Evolutionary conservation across 2,329 filamentous ascomycete species (phyloP).

Genomic region (Fusarium bactridioides): DNA sequence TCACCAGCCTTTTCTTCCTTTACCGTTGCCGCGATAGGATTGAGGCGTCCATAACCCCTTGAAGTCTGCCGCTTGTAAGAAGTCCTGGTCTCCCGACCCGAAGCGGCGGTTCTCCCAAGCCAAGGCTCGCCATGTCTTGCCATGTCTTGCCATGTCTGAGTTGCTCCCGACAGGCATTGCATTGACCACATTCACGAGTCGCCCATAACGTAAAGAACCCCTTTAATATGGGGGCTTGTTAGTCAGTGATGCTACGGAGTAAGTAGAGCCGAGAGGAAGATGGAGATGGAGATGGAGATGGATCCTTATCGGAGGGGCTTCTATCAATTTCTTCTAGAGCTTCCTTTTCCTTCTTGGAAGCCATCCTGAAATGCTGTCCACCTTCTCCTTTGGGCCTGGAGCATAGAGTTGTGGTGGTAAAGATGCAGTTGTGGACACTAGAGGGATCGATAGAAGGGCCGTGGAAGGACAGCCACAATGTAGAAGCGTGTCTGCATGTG

Average conservation of each 20-base stretch:
- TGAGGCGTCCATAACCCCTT: conserved; percentile 1
- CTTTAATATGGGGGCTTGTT: conserved; percentile 15
- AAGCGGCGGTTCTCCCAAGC: conserved; percentile 30
- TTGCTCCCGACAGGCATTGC: conserved; percentile 1
- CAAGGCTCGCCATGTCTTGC: conserved; percentile 20
- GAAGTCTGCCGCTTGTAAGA: neutral
- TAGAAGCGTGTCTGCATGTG: conserved; percentile 13
- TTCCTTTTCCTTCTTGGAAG: conserved; percentile 23
- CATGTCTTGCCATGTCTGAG: conserved; percentile 20
- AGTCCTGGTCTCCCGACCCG: conserved; percentile 26
- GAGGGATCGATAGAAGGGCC: conserved; percentile 25
- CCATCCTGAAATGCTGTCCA: conserved; percentile 18
- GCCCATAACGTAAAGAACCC: conserved; percentile 17
- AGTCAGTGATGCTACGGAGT: neutral
- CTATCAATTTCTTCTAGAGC: conserved; percentile 23
- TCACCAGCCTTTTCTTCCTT: neutral
- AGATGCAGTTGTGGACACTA: conserved; percentile 13
- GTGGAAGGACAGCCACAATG: conserved; percentile 15
- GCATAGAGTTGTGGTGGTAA: neutral
- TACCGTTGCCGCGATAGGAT: conserved; percentile 14
- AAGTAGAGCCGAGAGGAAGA: conserved; percentile 11
- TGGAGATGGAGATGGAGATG: neutral
- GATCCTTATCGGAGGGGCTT: conserved; percentile 18
- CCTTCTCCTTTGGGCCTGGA: conserved; percentile 29
- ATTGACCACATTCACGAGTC: conserved; percentile 11